Conservation (phyloP, 192 early-diverging fungal genomes). For the Coemansia sp. region DNA sequence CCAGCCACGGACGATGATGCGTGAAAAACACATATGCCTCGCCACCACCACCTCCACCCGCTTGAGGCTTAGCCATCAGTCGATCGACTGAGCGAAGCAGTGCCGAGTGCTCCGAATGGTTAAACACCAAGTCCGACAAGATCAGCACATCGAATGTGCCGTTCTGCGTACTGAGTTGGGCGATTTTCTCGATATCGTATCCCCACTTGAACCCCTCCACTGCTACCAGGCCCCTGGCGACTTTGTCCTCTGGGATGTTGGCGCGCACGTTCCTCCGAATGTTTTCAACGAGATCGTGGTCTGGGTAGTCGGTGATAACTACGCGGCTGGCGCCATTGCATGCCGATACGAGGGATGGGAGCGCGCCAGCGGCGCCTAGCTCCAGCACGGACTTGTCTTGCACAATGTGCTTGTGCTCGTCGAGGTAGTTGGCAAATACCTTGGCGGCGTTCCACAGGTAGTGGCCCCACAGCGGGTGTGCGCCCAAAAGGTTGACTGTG, state of each 20-base stretch:
- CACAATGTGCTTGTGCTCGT: constrained; percentile 64
- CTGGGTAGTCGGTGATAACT: constrained; percentile 54
- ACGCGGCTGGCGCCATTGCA: constrained; percentile 71
- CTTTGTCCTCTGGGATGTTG: too few species aligned
- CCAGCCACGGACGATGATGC: too few species aligned
- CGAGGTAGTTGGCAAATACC: constrained; percentile 76
- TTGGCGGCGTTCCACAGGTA: constrained; percentile 90
- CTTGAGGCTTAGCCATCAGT: constrained; percentile 66
- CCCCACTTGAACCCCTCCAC: constrained; percentile 48
- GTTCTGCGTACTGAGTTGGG: not conserved
- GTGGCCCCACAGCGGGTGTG: constrained; percentile 85
- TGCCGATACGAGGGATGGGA: too few species aligned
- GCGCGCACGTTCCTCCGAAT: too few species aligned
- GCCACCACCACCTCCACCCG: constrained; percentile 71
- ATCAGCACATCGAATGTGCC: constrained; percentile 77
- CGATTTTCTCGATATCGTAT: constrained; percentile 30
- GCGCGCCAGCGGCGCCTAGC: constrained; percentile 82
- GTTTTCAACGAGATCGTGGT: too few species aligned
- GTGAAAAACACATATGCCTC: too few species aligned
- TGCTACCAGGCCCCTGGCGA: constrained; percentile 32
- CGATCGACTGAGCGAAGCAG: too few species aligned
- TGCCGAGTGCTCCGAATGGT: too few species aligned
- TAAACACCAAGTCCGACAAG: too few species aligned
- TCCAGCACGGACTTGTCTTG: constrained; percentile 71
- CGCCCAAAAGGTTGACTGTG: constrained; percentile 64